phyloP scores from a whole-genome alignment of 352 stramenopile genomes.

The Stramenopiles sp. region DNA sequence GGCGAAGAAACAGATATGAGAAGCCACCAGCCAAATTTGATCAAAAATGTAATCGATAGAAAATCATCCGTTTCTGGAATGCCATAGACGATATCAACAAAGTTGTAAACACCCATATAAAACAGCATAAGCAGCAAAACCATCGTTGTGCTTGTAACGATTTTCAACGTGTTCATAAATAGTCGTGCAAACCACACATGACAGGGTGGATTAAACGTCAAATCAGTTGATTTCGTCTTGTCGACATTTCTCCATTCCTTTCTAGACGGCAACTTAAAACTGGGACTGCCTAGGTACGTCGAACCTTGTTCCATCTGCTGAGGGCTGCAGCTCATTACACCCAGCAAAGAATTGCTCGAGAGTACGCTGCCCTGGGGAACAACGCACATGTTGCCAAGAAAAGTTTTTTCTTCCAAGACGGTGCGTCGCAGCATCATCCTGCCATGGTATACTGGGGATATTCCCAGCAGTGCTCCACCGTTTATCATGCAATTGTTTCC shows the following conservation, averaged over 20 bases:
- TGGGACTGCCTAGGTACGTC: background rate
- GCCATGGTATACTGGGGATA: background rate
- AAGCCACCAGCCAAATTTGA: conserved; percentile 8
- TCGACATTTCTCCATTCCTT: background rate
- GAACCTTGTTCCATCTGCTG: background rate
- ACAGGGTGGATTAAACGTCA: conserved; percentile 7
- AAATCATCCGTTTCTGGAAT: background rate
- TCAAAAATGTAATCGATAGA: background rate
- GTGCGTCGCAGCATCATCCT: background rate
- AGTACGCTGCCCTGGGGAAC: background rate
- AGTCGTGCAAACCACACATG: background rate
- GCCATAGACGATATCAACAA: background rate
- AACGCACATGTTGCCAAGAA: conserved; percentile 2
- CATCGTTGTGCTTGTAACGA: background rate
- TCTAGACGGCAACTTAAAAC: background rate
- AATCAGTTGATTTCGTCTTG: background rate
- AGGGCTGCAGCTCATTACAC: conserved; percentile 1
- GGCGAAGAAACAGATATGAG: background rate
- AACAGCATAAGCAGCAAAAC: background rate
- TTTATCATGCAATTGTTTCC: conserved; percentile 13
- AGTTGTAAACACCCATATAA: background rate
- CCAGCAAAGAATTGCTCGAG: background rate
- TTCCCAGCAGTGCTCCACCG: background rate
- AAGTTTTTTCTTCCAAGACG: background rate
- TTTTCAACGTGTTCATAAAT: background rate